Conservation (phyloP, 2,329 filamentous ascomycete species). For the Reticulascus tulasneorum region DNA sequence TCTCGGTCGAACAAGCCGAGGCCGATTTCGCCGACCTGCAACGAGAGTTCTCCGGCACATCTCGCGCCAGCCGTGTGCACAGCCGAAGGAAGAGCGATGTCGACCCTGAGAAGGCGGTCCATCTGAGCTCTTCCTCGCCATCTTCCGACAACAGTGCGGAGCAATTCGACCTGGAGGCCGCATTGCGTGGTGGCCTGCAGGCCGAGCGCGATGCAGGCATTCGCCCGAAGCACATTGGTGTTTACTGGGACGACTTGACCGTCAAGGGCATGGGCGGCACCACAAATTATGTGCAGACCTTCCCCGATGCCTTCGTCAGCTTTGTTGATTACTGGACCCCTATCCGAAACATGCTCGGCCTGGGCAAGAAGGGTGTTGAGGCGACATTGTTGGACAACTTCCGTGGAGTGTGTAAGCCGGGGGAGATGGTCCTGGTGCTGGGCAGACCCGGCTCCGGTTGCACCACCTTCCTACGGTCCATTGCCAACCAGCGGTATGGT, state of each 20-base stretch:
- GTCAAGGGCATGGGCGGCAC: conserved; percentile 72
- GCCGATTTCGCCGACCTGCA: conserved; percentile 68
- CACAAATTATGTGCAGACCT: conserved; percentile 69
- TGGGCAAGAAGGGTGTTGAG: conserved; percentile 65
- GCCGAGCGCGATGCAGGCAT: conserved; percentile 76
- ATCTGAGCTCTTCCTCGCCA: conserved; percentile 20
- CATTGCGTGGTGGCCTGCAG: conserved; percentile 66
- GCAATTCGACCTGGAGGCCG: conserved; percentile 71
- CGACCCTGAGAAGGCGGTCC: conserved; percentile 58
- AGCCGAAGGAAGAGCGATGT: conserved; percentile 23
- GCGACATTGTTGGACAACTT: conserved; percentile 72
- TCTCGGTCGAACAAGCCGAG: conserved; percentile 65
- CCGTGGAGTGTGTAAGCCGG: conserved; percentile 66
- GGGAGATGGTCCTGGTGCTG: conserved; percentile 84
- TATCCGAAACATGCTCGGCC: conserved; percentile 57
- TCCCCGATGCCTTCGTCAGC: conserved; percentile 70
- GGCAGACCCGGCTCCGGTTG: conserved; percentile 72
- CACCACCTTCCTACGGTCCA: conserved; percentile 65
- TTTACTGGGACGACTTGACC: conserved; percentile 73
- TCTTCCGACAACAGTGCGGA: conserved; percentile 46
- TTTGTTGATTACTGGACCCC: conserved; percentile 74
- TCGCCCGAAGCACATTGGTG: conserved; percentile 73
- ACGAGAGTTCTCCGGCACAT: conserved; percentile 55
- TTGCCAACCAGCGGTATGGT: conserved; percentile 60
- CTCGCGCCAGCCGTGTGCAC: conserved; percentile 42